phyloP scores from a whole-genome alignment of 2,329 filamentous ascomycete species.

The Ophiobolus disseminans region DNA sequence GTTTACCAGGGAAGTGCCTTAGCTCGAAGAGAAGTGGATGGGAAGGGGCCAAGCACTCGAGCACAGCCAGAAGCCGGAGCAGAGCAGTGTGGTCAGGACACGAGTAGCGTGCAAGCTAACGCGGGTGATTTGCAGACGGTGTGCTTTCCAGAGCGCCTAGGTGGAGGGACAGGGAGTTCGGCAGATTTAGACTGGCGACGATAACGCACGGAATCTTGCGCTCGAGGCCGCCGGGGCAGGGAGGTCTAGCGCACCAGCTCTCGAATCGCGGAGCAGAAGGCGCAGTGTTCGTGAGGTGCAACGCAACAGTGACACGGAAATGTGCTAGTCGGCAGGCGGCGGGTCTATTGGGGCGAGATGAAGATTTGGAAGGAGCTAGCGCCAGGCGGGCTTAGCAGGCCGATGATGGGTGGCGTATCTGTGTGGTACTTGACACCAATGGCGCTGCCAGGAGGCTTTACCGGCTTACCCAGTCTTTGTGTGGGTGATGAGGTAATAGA shows the following conservation, averaged over 20 bases:
- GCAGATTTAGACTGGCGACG: slow-evolving; percentile 49
- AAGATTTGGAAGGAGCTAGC: background rate
- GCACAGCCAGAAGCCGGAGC: slow-evolving; percentile 48
- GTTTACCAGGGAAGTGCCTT: slow-evolving; percentile 38
- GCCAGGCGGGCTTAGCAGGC: background rate
- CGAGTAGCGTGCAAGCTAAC: slow-evolving; percentile 54
- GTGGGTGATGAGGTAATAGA: background rate
- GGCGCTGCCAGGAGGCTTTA: too few relatives aligned
- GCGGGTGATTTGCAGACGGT: slow-evolving; percentile 59
- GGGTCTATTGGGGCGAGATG: slow-evolving; percentile 33
- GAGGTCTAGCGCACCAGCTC: slow-evolving; percentile 30
- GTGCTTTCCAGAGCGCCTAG: slow-evolving; percentile 45
- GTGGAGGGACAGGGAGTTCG: slow-evolving; percentile 49
- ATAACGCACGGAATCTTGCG: slow-evolving; percentile 50
- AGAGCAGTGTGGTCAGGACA: slow-evolving; percentile 44
- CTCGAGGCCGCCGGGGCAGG: slow-evolving; percentile 40
- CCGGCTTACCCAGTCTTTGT: too few relatives aligned
- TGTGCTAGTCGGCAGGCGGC: slow-evolving; percentile 44
- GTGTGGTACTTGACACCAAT: too few relatives aligned
- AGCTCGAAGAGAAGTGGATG: slow-evolving; percentile 34
- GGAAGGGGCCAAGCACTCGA: slow-evolving; percentile 38
- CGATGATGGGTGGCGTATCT: too few relatives aligned
- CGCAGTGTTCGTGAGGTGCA: slow-evolving; percentile 41
- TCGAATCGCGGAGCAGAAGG: slow-evolving; percentile 48
- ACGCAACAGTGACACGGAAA: slow-evolving; percentile 47